Conservation (phyloP, 2,329 filamentous ascomycete genomes). For the Elsinoe fawcettii region DNA sequence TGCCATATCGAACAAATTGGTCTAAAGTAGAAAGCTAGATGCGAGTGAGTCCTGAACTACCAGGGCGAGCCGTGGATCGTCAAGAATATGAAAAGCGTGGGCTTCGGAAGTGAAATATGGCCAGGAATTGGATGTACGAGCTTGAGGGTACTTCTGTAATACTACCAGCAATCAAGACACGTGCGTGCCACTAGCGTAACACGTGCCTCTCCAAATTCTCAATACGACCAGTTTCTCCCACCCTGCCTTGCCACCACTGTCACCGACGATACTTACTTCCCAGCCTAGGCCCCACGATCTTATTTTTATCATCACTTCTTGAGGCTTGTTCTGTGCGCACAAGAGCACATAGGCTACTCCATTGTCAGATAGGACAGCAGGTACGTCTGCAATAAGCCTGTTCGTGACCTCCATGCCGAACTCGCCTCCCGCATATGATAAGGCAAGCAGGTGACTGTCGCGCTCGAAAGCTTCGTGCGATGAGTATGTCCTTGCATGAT, state of each 20-base stretch:
- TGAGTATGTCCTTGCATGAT: conserved; percentile 14
- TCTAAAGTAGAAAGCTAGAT: too few relatives aligned
- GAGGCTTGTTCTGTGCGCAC: conserved; percentile 83
- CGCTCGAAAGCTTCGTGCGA: conserved; percentile 52
- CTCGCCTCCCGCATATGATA: conserved; percentile 80
- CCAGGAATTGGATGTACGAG: too few relatives aligned
- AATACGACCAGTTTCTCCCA: conserved; percentile 93
- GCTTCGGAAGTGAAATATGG: too few relatives aligned
- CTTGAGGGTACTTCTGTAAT: too few relatives aligned
- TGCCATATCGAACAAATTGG: too few relatives aligned
- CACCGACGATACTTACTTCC: conserved; percentile 68
- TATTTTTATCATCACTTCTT: conserved; percentile 59
- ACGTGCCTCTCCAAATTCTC: conserved; percentile 45
- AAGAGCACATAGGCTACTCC: conserved; percentile 86
- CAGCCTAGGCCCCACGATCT: conserved; percentile 53
- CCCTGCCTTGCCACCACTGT: conserved; percentile 78
- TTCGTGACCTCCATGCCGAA: conserved; percentile 95
- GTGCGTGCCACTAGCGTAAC: neutral
- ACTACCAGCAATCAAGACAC: too few relatives aligned
- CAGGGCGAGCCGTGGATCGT: too few relatives aligned
- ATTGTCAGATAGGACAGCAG: conserved; percentile 51
- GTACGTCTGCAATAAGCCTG: conserved; percentile 63
- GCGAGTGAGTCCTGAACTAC: too few relatives aligned
- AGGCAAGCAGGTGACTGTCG: conserved; percentile 72
- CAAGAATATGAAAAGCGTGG: too few relatives aligned